These are phyloP conservation scores for Dioscorea cayenensis DNA, from an alignment of 116 monocot genomes.

Conservation along the genomic window DNA sequence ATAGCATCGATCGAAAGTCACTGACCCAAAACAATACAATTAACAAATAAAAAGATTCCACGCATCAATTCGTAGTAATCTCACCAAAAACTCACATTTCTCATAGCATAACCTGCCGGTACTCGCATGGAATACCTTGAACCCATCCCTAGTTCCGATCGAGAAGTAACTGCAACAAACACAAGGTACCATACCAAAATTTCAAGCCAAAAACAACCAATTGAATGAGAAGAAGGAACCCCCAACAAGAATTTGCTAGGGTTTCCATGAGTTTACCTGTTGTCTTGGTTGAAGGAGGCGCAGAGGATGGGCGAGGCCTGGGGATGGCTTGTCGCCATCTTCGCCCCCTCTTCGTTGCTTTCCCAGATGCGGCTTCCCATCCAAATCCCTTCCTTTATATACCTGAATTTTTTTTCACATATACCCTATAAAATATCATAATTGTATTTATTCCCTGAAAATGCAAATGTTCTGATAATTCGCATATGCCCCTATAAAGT, in stretches of 20 bases:
- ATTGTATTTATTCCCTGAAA: no score
- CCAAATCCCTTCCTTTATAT: background rate
- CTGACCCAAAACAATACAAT: background rate
- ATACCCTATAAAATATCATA: no score
- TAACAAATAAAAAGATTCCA: background rate
- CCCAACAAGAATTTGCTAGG: background rate
- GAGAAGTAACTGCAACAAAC: slow-evolving; percentile 51
- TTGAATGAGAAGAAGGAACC: background rate
- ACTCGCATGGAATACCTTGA: slow-evolving; percentile 64
- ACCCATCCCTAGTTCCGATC: slow-evolving; percentile 74
- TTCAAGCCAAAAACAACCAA: background rate
- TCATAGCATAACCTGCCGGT: slow-evolving; percentile 63
- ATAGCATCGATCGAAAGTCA: background rate
- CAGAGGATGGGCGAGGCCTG: slow-evolving; percentile 40
- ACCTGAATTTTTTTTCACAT: background rate
- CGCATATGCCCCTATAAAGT: no score
- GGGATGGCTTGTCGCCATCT: slow-evolving; percentile 1
- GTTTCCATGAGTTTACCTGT: slow-evolving; percentile 37
- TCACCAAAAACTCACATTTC: slow-evolving; percentile 39
- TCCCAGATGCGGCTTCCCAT: background rate
- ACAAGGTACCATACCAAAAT: background rate
- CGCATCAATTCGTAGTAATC: background rate
- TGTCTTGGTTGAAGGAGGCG: slow-evolving; percentile 93
- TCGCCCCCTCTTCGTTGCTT: background rate
- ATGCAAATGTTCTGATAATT: no score